Evolutionary conservation across 225 moss, liverwort and hornwort genomes (phyloP), one percentile per base, ranked within the genome.

Genomic region (Physcomitrellopsis africana): DNA sequence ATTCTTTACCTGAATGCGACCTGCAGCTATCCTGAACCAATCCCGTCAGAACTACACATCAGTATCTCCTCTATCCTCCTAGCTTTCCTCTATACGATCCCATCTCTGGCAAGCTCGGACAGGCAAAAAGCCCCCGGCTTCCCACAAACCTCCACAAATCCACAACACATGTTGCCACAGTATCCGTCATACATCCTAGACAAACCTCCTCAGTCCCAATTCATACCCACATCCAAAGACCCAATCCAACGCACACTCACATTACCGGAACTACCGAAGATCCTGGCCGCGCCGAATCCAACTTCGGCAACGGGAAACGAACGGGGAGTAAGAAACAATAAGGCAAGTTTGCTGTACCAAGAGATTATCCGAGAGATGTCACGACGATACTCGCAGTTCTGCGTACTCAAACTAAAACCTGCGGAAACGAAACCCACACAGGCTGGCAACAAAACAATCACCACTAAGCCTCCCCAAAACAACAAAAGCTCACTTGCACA

Each of bases 181-280:
- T 51, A 26, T 0, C 15, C 46, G 51, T 7, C 32, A 37, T 37
- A 14, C 74, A 45, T 14, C 10, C 44, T 44, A 15, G 63, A 53
- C 5, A 69, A 53, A n/a, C 15, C 18, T 27, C 15, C 37, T 37
- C 32, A 37, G 32, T 37, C 32, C 7, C 5, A 4, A 37, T 37
- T 7, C 32, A 37, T 18, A 48, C 2, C 3, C 37, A 27, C 48
- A 52, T 54, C 60, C 41, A 27, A 60, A 72, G 1, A 72, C 44
- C 58, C 55, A 18, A 67, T 55, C 49, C 72, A 20, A 37, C 10
- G 17, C 44, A 59, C 71, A 66, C 61, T 45, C 54, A 72, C 57
- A 12, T 8, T 6, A 45, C 29, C 41, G 3, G 60, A 68, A 73
- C 63, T 51, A 22, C 29, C 20, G 5, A 19, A 22, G 57, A 73